phyloP scores from a whole-genome alignment of 352 stramenopile species.

The Thraustochytrium sp. region DNA sequence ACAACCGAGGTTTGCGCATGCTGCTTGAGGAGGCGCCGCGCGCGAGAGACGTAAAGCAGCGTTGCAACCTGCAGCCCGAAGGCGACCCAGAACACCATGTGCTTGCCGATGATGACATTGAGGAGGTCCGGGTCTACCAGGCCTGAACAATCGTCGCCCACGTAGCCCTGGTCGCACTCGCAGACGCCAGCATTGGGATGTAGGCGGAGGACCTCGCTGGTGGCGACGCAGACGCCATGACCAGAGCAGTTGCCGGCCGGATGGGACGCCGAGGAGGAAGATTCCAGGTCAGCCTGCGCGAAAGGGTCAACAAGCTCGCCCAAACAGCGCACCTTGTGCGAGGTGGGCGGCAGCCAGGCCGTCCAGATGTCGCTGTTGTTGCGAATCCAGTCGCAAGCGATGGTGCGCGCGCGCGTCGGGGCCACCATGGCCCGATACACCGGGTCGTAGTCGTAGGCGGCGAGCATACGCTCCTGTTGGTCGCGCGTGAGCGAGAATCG shows the following conservation, averaged over 20 bases:
- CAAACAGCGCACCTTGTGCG: conserved; percentile 29
- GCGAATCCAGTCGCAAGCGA: conserved; percentile 43
- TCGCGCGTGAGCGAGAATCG: conserved; percentile 5
- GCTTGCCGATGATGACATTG: conserved; percentile 8
- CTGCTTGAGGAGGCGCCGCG: neutral
- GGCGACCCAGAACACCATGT: neutral
- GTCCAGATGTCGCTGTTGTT: conserved; percentile 41
- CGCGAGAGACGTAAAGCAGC: neutral
- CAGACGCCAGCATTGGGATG: conserved; percentile 40
- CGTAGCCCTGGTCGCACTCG: conserved; percentile 32
- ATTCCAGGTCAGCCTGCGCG: neutral
- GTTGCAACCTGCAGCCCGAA: neutral
- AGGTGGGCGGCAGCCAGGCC: conserved; percentile 25
- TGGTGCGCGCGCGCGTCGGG: neutral
- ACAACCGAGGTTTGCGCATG: conserved; percentile 9
- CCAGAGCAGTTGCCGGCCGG: neutral
- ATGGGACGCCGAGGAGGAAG: neutral
- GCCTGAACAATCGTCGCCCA: conserved; percentile 38
- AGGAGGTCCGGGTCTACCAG: conserved; percentile 39
- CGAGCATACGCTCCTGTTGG: conserved; percentile 9
- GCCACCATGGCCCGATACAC: neutral
- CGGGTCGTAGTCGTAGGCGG: conserved; percentile 35
- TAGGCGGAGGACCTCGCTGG: neutral
- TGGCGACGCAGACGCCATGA: neutral
- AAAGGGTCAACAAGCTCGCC: conserved; percentile 34